Conservation (phyloP, 2,329 filamentous ascomycete genomes). For the Colletotrichum tropicale region DNA sequence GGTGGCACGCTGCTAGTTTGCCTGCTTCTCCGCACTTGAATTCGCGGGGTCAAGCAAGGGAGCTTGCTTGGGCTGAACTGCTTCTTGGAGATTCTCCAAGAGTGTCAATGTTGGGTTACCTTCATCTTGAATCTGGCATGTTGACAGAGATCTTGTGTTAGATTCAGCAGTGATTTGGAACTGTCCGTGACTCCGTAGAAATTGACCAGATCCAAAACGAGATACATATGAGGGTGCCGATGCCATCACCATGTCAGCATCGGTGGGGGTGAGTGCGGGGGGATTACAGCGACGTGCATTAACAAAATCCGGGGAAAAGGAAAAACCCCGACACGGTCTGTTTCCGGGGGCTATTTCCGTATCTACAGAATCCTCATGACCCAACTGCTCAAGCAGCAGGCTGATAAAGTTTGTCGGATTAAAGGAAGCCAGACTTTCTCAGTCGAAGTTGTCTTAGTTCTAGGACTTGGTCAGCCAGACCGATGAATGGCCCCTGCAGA, state of each 20-base stretch:
- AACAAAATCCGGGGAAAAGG: neutral
- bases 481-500: neutral
- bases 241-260: neutral
- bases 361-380: neutral
- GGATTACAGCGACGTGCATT: neutral
- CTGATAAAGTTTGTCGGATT: neutral
- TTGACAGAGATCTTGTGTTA: neutral
- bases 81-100: neutral
- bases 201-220: neutral
- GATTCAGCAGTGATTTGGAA: neutral
- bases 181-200: neutral
- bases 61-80: neutral
- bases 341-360: neutral
- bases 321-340: neutral
- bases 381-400: neutral
- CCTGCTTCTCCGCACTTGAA: conserved; percentile 8
- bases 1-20: neutral
- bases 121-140: neutral
- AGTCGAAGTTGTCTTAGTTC: neutral
- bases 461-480: neutral
- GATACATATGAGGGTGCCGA: neutral
- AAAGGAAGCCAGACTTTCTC: neutral
- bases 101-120: neutral
- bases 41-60: neutral
- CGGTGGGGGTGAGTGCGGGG: conserved; percentile 4